Percentiles rank a stretch among this genome's conserved stretches.
phyloP scores from a whole-genome alignment of 176 grass and related monocot genomes.

The Microstegium vimineum region DNA sequence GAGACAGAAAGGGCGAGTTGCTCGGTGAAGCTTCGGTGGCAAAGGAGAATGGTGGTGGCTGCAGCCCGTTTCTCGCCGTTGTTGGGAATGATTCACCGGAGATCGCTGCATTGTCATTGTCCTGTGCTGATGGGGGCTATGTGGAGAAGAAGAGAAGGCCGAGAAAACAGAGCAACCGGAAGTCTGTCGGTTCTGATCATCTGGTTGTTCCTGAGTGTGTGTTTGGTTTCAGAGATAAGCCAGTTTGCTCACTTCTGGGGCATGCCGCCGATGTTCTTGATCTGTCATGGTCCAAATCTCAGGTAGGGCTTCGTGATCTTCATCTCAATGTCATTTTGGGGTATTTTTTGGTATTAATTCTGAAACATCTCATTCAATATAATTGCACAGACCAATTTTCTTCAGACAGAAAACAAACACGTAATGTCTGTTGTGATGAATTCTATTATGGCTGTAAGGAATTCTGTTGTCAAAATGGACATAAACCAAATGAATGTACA shows the following conservation, averaged over 20 bases:
- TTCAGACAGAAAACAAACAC: background rate
- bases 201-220: conserved; percentile 70
- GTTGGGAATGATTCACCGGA: conserved; percentile 64
- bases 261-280: conserved; percentile 82
- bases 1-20: conserved; percentile 43
- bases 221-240: conserved; percentile 79
- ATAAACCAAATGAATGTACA: background rate
- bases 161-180: conserved; percentile 67
- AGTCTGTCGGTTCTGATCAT: conserved; percentile 84
- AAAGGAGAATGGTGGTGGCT: conserved; percentile 51
- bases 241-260: conserved; percentile 69
- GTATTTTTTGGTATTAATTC: background rate
- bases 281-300: conserved; percentile 98
- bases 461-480: background rate
- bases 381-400: background rate
- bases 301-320: conserved; percentile 44
- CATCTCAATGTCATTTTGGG: background rate
- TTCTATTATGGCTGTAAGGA: background rate
- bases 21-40: conserved; percentile 23
- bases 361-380: conserved; percentile 21
- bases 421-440: conserved; percentile 8
- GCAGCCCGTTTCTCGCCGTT: conserved; percentile 43
- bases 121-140: conserved; percentile 36
- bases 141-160: conserved; percentile 71
- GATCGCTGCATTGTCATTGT: conserved; percentile 33